Evolutionary conservation across 306 rosid species (phyloP), one percentile per base, ranked within the genome.

Genomic region (Sphenostylis stenocarpa): DNA sequence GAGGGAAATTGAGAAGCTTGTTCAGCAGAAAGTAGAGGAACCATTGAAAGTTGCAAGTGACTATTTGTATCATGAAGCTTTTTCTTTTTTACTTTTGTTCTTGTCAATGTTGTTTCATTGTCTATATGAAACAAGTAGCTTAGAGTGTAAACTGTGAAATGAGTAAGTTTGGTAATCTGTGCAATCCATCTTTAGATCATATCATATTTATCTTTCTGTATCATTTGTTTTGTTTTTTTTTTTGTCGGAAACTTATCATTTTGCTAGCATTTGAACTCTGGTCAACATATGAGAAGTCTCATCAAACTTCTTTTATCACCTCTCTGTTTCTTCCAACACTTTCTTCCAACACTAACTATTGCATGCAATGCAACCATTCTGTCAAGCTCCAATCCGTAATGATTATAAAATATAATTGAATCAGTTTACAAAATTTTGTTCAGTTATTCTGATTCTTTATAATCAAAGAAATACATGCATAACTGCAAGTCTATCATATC

Each of bases 1-100:
- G 97, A 85, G 99, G 99, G 63, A 93, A 87, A 72, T 34, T 95
- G 84, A 89, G 91, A 71, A 92, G 92, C 70, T 85, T 96, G 78
- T 91, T 95, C 86, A 85, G 86, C 69, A 88, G 90, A 73, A 95
- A 87, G 70, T 92, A 84, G 81, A 74, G 61, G 68, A 55, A 80
- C 16, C 8, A 53, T 20, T 76, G 34, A 19, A 19, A 21, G 51
- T 52, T 81, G 67, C 16, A 17, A 19, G 5, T 77, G 72, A 13
- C 62, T n/a, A 83, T 34, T 38, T 77, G 80, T 80, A 81, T 73
- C 64, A 66, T 67, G 58, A 77, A 21, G 75, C 53, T 69, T 26
- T 77, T 71, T 43, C 48, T 45, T 73, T 64, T 12, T 70, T 26
- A 11, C 60, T 41, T 49, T 57, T 4, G 52, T 62, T 74, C 29